Evolutionary conservation across 1,284 basidiomycete genomes (phyloP), one percentile per base, ranked within the genome.

Genomic region (Tilletia caries): DNA sequence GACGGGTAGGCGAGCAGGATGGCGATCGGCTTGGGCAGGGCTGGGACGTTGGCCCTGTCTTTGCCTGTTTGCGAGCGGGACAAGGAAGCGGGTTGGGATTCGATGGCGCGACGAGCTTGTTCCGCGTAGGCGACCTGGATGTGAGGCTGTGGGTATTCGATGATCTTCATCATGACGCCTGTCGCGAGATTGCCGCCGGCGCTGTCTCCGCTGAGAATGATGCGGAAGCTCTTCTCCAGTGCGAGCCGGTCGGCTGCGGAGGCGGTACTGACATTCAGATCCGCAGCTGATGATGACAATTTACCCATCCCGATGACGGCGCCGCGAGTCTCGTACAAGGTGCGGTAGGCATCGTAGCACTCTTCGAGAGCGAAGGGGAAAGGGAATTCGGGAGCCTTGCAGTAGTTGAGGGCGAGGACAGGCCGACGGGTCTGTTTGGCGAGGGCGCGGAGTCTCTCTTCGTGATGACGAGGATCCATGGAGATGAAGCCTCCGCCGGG

Each of bases 401-500:
- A 92, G 82, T 98, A 98, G 77, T 98, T 92, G 65, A 98, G 88
- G 6, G 92, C 88, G 50, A 98, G 85, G 1, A 98, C 88, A 12
- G 92, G 92, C 78, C 89, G 89, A 6, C 90, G 88, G 0, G 91
- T 93, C 69, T 87, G 87, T 50, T 89, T 87, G 3, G 94, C 91
- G 92, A 95, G 95, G 74, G 88, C 87, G 65, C 92, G 86, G 64
- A 98, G 86, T n/a, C 95, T 87, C 81, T 98, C 95, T 84, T 96
- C 94, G 77, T 97, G 95, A 84, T 97, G 93, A 76, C 92, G 90
- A 0, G 46, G 54, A 23, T 46, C 71, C 94, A 98, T 97, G 44
- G 92, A 92, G 66, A 98, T 90, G 84, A 97, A 98, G 0, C 95
- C 95, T 10, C 95, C 95, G 6, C 95, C 95, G 25, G 95, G 94